phyloP scores from a whole-genome alignment of 192 early-diverging fungal species.

The Rhizophlyctis rosea region DNA sequence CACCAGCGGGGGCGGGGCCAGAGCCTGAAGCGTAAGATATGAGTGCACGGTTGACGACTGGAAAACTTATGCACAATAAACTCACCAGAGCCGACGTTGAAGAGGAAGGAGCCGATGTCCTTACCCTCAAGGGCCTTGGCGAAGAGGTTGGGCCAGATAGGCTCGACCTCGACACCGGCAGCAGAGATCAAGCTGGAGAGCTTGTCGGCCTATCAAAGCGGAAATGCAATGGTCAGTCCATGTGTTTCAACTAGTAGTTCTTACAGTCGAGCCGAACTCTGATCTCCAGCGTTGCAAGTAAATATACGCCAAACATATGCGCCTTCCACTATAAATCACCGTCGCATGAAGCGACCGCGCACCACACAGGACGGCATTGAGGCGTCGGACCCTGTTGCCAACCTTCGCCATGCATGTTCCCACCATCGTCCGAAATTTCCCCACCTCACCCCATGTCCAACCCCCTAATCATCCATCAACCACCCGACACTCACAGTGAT shows the following conservation, averaged over 20 bases:
- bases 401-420: neutral
- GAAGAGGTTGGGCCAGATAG: slow-evolving; percentile 94
- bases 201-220: slow-evolving; percentile 76
- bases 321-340: too few species aligned
- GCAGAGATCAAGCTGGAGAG: slow-evolving; percentile 86
- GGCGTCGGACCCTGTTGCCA: too few species aligned
- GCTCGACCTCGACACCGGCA: slow-evolving; percentile 86
- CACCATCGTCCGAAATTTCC: neutral
- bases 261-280: neutral
- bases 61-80: neutral
- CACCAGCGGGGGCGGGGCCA: slow-evolving; percentile 45
- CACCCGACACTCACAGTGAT: slow-evolving; percentile 78
- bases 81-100: slow-evolving; percentile 73
- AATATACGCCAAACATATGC: neutral
- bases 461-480: neutral
- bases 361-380: too few species aligned
- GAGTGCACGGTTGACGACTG: neutral
- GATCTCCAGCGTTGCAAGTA: neutral
- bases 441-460: slow-evolving; percentile 1
- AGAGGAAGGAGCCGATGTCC: slow-evolving; percentile 83
- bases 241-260: too few species aligned
- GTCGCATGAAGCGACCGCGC: too few species aligned
- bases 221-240: too few species aligned
- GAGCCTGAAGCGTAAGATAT: slow-evolving; percentile 1
- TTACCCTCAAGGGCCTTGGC: slow-evolving; percentile 97